Conservation (phyloP, 1,284 basidiomycete genomes). For the Austroboletus novae-zelandiae region DNA sequence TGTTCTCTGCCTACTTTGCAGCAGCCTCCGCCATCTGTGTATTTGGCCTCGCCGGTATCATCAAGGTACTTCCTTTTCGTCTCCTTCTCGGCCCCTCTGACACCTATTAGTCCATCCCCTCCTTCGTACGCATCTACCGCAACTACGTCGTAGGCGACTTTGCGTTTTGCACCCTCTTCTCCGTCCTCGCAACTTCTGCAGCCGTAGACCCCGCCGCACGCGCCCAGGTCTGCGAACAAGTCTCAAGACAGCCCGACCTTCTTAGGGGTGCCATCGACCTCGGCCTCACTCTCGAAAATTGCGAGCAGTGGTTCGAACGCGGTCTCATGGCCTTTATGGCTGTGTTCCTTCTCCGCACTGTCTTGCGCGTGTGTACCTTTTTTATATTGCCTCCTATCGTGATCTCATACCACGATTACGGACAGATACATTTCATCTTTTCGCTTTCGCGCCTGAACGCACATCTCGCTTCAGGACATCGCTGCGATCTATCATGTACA, state of each 20-base stretch:
- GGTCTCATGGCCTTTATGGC: slow-evolving; percentile 57
- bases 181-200: slow-evolving; percentile 53
- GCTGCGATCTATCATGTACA: slow-evolving; percentile 9
- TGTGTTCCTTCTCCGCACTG: slow-evolving; percentile 57
- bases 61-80: slow-evolving; percentile 47
- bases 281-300: slow-evolving; percentile 73
- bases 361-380: slow-evolving; percentile 53
- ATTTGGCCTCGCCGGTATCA: slow-evolving; percentile 64
- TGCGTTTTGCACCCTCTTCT: slow-evolving; percentile 57
- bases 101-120: slow-evolving; percentile 44
- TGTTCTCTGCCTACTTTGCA: slow-evolving; percentile 64
- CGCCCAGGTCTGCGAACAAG: slow-evolving; percentile 64
- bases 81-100: slow-evolving; percentile 1
- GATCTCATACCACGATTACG: not conserved
- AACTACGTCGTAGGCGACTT: slow-evolving; percentile 77
- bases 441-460: slow-evolving; percentile 64
- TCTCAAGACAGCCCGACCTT: slow-evolving; percentile 69
- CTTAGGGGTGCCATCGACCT: slow-evolving; percentile 68
- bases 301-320: slow-evolving; percentile 72
- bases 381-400: not conserved
- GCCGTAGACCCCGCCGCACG: slow-evolving; percentile 57
- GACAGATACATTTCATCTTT: slow-evolving; percentile 69
- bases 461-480: slow-evolving; percentile 42
- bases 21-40: slow-evolving; percentile 58
- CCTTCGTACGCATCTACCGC: slow-evolving; percentile 60